A percentile compares a stretch with the other conserved stretches of the same genome.
These are phyloP conservation scores for Fusarium armeniacum DNA, from an alignment of 2,329 filamentous ascomycete genomes.

Conservation along the genomic window DNA sequence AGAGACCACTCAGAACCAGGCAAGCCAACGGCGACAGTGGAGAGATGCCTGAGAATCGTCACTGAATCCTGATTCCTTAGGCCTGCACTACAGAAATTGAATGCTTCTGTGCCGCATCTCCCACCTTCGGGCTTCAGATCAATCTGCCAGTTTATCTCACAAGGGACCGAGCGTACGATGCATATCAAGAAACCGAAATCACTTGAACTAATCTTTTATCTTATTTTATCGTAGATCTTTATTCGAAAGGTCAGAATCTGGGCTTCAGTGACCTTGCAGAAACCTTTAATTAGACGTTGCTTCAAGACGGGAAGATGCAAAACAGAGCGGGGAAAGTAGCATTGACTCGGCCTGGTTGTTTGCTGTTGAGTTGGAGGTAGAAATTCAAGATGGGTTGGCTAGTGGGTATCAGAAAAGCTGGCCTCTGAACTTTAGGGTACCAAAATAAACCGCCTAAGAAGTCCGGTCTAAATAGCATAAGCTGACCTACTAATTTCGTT, in stretches of 20 bases:
- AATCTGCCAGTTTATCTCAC: constrained; percentile 6
- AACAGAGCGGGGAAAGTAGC: constrained; percentile 47
- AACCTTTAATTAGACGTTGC: not conserved
- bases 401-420: too few relatives aligned
- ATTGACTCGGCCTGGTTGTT: constrained; percentile 25
- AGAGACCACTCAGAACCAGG: constrained; percentile 24
- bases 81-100: constrained; percentile 6
- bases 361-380: constrained; percentile 24
- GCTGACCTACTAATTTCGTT: too few relatives aligned
- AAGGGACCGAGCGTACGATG: not conserved
- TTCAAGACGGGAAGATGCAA: constrained; percentile 8
- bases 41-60: constrained; percentile 23
- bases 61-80: constrained; percentile 19
- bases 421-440: too few relatives aligned
- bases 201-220: not conserved
- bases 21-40: constrained; percentile 18
- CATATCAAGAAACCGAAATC: not conserved
- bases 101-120: not conserved
- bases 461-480: too few relatives aligned
- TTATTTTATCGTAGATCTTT: not conserved
- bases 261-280: constrained; percentile 7
- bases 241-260: not conserved
- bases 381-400: constrained; percentile 18
- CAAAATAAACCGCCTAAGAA: too few relatives aligned
- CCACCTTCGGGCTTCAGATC: not conserved